Evolutionary conservation across 176 grass and related monocot species (phyloP), one percentile per base, ranked within the genome.

Genomic region (Oryza coarctata): DNA sequence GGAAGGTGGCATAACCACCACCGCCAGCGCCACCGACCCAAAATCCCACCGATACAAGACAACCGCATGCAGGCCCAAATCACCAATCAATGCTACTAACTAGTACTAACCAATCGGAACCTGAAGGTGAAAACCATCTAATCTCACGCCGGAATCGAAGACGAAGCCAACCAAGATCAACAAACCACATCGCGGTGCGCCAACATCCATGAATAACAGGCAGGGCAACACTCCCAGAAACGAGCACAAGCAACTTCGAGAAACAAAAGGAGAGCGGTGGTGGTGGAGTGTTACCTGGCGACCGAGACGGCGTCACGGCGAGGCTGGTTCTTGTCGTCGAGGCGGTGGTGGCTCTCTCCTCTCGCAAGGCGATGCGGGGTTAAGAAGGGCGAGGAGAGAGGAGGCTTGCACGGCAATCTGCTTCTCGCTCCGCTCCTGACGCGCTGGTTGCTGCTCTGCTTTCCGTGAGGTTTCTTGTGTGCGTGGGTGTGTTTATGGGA

Each of bases 381-480:
- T 78, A 82, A 80, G 74, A 78, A 76, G 73, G 36, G 43, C 7
- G 10, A 63, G 64, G 49, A 20, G 22, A 27, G 11, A 40, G 14
- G 62, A 47, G 74, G 84, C 77, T 86, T 88, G 13, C 40, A 7
- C 63, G 5, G 74, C 82, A 83, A 84, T 65, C 80, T 73, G 79
- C 68, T 84, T 81, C 63, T 86, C 28, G 74, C 67, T 63, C 65
- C 65, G 33, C 79, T 13, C 33, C 26, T 43, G 10, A 39, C n/a
- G 44, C 41, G 60, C 47, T 23, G 63, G 34, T 30, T 20, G 13
- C 67, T 18, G 78, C 20, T 85, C 10, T 9, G 2, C 44, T 20
- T 77, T 58, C 41, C 57, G 34, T 40, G 80, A 68, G 76, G 66
- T 61, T 73, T 75, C 85, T 66, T 65, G 64, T 29, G 72, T 13